Percentiles rank a stretch among this genome's conserved stretches.
phyloP scores from a whole-genome alignment of 306 rosid species.

The Dryas alaskensis region DNA sequence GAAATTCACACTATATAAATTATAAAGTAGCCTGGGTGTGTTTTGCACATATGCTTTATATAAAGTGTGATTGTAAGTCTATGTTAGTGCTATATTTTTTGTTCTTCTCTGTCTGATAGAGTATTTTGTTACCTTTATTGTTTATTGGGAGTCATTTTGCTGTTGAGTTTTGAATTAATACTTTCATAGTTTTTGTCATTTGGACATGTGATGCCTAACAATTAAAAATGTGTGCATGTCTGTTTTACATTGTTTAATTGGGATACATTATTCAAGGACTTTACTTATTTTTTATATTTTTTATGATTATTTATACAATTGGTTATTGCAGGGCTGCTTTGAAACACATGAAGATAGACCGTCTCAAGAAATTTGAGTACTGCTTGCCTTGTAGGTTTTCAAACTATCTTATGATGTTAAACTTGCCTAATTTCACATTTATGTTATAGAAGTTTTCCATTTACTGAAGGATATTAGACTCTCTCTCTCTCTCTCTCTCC shows the following conservation, averaged over 20 bases:
- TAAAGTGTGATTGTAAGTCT: not conserved
- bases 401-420: conserved; percentile 8
- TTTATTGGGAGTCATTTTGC: not conserved
- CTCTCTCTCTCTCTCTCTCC: not conserved
- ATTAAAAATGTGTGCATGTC: too few species aligned
- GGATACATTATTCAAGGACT: not conserved
- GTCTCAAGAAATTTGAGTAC: conserved; percentile 76
- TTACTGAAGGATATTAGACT: not conserved
- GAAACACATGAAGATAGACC: conserved; percentile 79
- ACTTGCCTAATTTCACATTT: not conserved
- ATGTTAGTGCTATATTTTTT: not conserved
- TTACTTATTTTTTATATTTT: not conserved
- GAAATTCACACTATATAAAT: not conserved
- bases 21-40: not conserved
- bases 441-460: not conserved
- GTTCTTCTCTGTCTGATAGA: not conserved
- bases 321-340: conserved; percentile 64
- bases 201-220: too few species aligned
- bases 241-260: conserved; percentile 4
- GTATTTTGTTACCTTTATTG: not conserved
- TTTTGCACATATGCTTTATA: not conserved
- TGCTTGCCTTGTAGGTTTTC: conserved; percentile 80
- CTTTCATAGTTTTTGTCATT: too few species aligned
- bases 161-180: not conserved
- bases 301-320: not conserved